A percentile compares a stretch with the other conserved stretches of the same genome.
phyloP scores from a whole-genome alignment of 495 filamentous ascomycete species.

The Evernia prunastri region DNA sequence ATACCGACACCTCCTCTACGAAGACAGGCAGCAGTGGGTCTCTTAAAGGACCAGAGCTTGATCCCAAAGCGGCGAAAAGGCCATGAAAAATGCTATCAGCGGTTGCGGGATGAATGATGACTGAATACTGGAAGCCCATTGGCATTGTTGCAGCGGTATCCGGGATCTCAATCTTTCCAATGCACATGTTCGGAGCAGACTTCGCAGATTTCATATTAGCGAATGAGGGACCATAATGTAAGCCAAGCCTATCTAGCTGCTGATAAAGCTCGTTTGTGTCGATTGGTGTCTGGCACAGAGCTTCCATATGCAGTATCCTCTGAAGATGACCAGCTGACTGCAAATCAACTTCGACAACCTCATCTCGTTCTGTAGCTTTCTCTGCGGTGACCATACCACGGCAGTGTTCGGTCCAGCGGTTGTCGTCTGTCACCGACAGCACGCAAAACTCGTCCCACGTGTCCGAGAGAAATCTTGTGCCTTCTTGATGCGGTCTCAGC shows the following conservation, averaged over 20 bases:
- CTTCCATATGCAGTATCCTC: neutral
- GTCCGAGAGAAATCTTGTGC: slow-evolving; percentile 18
- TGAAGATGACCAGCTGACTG: neutral
- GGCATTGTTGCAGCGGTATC: slow-evolving; percentile 17
- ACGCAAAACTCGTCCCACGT: slow-evolving; percentile 36
- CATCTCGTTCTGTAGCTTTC: neutral
- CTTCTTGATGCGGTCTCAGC: slow-evolving; percentile 26
- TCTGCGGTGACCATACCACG: slow-evolving; percentile 28
- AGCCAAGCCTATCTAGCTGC: slow-evolving; percentile 27
- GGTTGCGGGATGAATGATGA: slow-evolving; percentile 11
- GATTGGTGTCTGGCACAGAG: slow-evolving; percentile 21
- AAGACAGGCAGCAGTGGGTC: slow-evolving; percentile 31
- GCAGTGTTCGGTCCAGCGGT: slow-evolving; percentile 38
- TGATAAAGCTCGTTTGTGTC: slow-evolving; percentile 32
- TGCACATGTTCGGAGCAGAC: slow-evolving; percentile 1
- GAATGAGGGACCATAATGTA: slow-evolving; percentile 36
- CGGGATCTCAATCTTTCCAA: neutral
- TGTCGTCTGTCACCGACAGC: slow-evolving; percentile 32
- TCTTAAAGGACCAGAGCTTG: slow-evolving; percentile 6
- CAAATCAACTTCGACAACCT: neutral
- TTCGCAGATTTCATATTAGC: slow-evolving; percentile 28
- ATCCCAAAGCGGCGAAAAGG: slow-evolving; percentile 18
- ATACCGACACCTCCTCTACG: slow-evolving; percentile 28
- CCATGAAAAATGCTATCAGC: slow-evolving; percentile 14
- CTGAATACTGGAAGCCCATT: neutral